Evolutionary conservation across 1,284 basidiomycete genomes (phyloP), one percentile per base, ranked within the genome.

Genomic region (Serendipita sp.): DNA sequence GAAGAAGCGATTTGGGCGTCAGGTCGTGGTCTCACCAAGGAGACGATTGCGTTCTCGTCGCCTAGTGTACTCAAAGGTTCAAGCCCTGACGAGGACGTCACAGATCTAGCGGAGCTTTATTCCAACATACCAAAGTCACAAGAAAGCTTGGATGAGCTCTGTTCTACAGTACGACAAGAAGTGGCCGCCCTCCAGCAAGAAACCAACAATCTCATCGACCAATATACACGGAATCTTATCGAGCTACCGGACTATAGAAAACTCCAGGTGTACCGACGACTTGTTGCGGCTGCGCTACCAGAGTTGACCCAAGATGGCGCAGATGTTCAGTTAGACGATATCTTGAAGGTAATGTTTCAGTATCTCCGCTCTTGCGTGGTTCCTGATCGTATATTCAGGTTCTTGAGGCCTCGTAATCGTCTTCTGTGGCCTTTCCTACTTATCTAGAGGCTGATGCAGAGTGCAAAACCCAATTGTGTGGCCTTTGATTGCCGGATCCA

Each of bases 1-100:
- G 91, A 93, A 73, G 80, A 77, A 64, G 73, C 71, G 1, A 78
- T 87, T 60, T 78, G 85, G 49, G 80, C 83, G 45, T 78, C 76
- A 17, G 77, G 80, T 0, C 76, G 78, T 61, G 69, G 72, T 10
- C 78, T 78, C 13, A 69, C 76, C 35, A 70, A 70, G 61, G 65
- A 64, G 53, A 68, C 67, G 29, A 70, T 64, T 49, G 72, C 71
- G 61, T 78, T 74, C 67, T 60, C 65, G 15, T 78, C 76, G 63
- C 77, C 77, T 2, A 83, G 82, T 68, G 30, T 15, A 17, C 75
- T 80, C 66, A 82, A 79, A 70, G 74, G 75, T 22, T 65, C 60
- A 43, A 5, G 73, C 6, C 70, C 74, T 3, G 71, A 75, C 60
- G 83, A 86, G 69, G 83, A 86, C 62, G 76, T 85, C 63, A 77